Base-by-base conservation (phyloP, 352 stramenopile species). In the Globisporangium perplexum region DNA sequence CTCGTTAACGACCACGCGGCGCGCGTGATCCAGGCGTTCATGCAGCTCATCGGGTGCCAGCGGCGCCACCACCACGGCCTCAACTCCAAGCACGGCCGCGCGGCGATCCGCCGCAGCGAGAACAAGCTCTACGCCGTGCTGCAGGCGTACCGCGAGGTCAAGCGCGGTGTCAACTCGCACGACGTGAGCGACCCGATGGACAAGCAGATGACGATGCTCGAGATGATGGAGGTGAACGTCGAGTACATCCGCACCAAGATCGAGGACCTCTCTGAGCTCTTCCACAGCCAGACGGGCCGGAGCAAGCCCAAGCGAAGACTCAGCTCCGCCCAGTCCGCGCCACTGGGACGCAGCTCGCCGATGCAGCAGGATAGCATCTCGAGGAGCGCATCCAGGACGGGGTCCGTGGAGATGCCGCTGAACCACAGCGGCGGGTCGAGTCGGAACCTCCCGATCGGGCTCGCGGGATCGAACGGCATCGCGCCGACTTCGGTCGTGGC, bases 191-290 rank as follows among this genome's bases (percentile, higher is more conserved):
- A 91, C 50, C 72, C 77, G 42, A 85, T 88, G 65, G 81, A 91
- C 69, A 82, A 81, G 55, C 78, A 91, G 55, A 83, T 91, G 77
- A 88, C 76, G 23, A 87, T 91, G 78, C 69, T 91, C 23, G 81
- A 91, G 62, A 89, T 87, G 77, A 87, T 91, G 77, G 78, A 91
- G 47, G 81, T 89, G 24, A 89, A 91, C 52, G 74, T 90, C 50
- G 79, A 88, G 66, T 86, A 90, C 57, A 87, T 90, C 36, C 77
- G 79, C 44, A 87, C 73, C 43, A 86, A 87, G 60, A 85, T 90
- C 50, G 77, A 90, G 62, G 75, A 87, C 39, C 57, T 90, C 17
- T 72, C 72, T 18, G 60, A 78, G 53, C 63, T 73, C 42, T 74
- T 80, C 47, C 69, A 80, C 52, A 33, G 53, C 30, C 66, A 76